Percentiles rank a stretch among this genome's conserved stretches.
These are phyloP conservation scores for Penicillium angulare DNA, from an alignment of 495 filamentous ascomycete species.

Conservation along the genomic window DNA sequence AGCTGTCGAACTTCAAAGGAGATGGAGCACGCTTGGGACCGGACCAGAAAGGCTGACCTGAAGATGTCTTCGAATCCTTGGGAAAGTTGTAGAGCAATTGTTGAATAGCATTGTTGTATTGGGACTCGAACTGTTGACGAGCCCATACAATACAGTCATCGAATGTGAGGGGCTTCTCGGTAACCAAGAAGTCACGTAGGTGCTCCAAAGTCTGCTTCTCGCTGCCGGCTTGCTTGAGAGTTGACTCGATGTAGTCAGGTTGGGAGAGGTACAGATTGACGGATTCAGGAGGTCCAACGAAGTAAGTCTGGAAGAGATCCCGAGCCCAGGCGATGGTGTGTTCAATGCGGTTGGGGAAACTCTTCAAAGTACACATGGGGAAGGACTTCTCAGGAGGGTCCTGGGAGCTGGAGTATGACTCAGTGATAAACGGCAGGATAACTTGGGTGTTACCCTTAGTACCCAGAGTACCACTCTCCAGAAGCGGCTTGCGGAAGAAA, in stretches of 20 bases:
- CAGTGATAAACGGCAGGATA: slow-evolving; percentile 83
- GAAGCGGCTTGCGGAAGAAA: slow-evolving; percentile 94
- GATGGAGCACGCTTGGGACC: slow-evolving; percentile 97
- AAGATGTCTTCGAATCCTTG: slow-evolving; percentile 84
- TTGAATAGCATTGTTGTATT: slow-evolving; percentile 96
- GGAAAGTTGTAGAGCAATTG: slow-evolving; percentile 98
- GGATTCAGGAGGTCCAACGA: slow-evolving; percentile 89
- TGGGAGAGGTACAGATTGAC: slow-evolving; percentile 94
- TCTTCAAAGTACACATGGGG: slow-evolving; percentile 96
- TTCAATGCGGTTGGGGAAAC: slow-evolving; percentile 98
- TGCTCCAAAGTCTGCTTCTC: slow-evolving; percentile 94
- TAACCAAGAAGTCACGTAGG: slow-evolving; percentile 86
- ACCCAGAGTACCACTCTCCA: slow-evolving; percentile 95
- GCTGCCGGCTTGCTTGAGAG: slow-evolving; percentile 90
- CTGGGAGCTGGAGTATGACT: slow-evolving; percentile 98
- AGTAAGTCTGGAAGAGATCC: slow-evolving; percentile 90
- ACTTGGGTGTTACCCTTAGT: slow-evolving; percentile 99
- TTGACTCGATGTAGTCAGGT: slow-evolving; percentile 84
- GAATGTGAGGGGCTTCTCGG: slow-evolving; percentile 86
- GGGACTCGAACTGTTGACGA: slow-evolving; percentile 88
- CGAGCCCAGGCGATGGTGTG: slow-evolving; percentile 99
- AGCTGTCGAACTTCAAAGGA: slow-evolving; percentile 80
- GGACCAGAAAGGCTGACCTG: slow-evolving; percentile 94
- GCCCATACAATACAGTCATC: slow-evolving; percentile 97
- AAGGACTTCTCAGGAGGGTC: slow-evolving; percentile 98